Base-by-base conservation (phyloP, 306 rosid genomes). In the Nissolia schottii region DNA sequence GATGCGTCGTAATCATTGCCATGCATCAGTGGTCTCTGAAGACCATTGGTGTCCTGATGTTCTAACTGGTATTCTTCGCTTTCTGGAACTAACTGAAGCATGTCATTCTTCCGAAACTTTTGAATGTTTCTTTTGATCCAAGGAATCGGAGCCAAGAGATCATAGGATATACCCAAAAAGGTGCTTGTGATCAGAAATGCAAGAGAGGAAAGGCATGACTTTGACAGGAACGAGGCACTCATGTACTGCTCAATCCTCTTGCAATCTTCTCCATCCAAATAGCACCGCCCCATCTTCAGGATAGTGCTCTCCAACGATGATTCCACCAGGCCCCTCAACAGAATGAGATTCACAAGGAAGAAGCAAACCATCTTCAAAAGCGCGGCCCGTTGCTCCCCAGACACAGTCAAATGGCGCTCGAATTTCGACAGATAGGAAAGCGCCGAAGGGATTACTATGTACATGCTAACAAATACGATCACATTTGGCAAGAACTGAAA, bases 301-400 rank as follows among this genome's bases (percentile, higher is more conserved):
- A 91, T 81, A 38, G 91, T 73, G 80, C 93, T 85, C 87, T 94
- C 97, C 53, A 91, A 77, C 4, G 97, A 94, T 11, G 99, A 94
- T 71, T 91, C 99, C 12, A 91, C 97, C 64, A 94, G 48, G 40
- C 89, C 96, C 89, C 86, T 87, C 54, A 94, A 85, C 50, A 94
- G 87, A 46, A 94, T 94, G 63, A 94, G 99, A 79, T 94, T 94
- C 29, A 94, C 97, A 64, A 94, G 94, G 85, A 94, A 94, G 82
- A 94, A 94, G 81, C 96, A 91, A 84, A 94, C 92, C 99, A 94
- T 75, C 89, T 94, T 94, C 83, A 94, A 32, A 38, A 94, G 97
- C 6, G 90, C 96, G 34, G 99, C 97, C 81, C 87, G 84, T 72
- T 91, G 96, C 85, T 89, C 99, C 70, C 99, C 99, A 0, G 97